Conservation (phyloP, 345 rosid genomes). For the Salix arbutifolia region DNA sequence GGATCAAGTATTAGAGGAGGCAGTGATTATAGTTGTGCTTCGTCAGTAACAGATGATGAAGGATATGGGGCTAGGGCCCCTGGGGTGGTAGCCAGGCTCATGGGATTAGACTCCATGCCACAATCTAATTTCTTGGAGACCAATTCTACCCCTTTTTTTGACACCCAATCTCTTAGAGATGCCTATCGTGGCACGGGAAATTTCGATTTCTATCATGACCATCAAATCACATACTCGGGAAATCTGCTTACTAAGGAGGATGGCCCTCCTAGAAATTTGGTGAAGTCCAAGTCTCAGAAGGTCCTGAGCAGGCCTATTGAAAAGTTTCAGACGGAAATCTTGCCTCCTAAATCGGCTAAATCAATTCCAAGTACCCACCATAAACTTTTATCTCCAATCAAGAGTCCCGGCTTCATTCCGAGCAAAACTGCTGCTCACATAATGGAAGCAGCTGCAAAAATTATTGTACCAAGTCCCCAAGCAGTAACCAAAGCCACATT, state of each 20-base stretch:
- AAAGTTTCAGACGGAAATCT: slow-evolving; percentile 83
- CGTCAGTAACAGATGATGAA: slow-evolving; percentile 89
- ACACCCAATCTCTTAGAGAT: slow-evolving; percentile 53
- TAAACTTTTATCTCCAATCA: slow-evolving; percentile 91
- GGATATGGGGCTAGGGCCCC: slow-evolving; percentile 74
- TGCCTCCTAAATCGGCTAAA: slow-evolving; percentile 94
- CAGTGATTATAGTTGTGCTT: slow-evolving; percentile 80
- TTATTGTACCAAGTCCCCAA: slow-evolving; percentile 57
- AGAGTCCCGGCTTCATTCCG: slow-evolving; percentile 78
- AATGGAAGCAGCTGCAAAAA: slow-evolving; percentile 95
- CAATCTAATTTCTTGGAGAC: slow-evolving; percentile 48
- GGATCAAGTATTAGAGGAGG: slow-evolving; percentile 48
- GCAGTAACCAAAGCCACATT: slow-evolving; percentile 40
- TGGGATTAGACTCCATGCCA: slow-evolving; percentile 92
- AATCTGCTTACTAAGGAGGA: slow-evolving; percentile 44
- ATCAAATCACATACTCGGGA: slow-evolving; percentile 48
- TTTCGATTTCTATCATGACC: slow-evolving; percentile 43
- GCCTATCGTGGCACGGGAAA: slow-evolving; percentile 42
- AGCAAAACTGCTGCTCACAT: slow-evolving; percentile 78
- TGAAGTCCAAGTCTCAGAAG: slow-evolving; percentile 45
- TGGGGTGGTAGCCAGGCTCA: slow-evolving; percentile 90
- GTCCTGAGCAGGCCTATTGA: slow-evolving; percentile 63
- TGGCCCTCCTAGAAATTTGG: slow-evolving; percentile 29
- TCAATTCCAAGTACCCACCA: slow-evolving; percentile 86
- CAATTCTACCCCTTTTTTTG: slow-evolving; percentile 53